Evolutionary conservation across 2,329 filamentous ascomycete species (phyloP), one percentile per base, ranked within the genome.

Genomic region (Diaporthe caulivora): DNA sequence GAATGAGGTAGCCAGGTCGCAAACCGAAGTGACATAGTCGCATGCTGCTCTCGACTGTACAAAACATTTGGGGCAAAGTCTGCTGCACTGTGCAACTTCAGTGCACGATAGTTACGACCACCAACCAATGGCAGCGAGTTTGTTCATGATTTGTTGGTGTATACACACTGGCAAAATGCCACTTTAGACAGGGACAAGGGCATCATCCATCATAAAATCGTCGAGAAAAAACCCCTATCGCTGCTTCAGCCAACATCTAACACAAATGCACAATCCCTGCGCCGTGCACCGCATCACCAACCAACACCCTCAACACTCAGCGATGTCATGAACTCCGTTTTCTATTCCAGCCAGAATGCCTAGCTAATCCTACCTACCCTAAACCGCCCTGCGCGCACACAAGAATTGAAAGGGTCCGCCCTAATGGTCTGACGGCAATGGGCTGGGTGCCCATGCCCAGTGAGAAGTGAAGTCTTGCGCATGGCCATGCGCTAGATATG

Each of bases 131-230:
- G 57, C 57, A 29, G 37, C 18, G 11, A 2, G 5, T 24, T 49
- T 53, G n/a, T 67, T 53, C 11, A 26, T 67, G 40, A 40, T 67
- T n/a, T 53, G 62, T 67, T 10, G 15, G 51, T 62, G 40, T 67
- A 53, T 67, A 67, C 62, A 67, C 47, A 53, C 18, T 53, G 44
- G 62, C 47, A 67, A 53, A 67, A 29, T 53, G 47, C 31, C 47
- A 37, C 31, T 53, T 24, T 8, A 40, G 47, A 53, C 47, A 40
- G 51, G 62, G n/a, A 67, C 47, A 67, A 9, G 18, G 26, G 15
- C 62, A 11, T 65, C 62, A 11, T 65, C 62, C 8, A 40, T 53
- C 62, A 24, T 53, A n/a, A 65, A 67, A 17, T 67, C 62, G 17
- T 40, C 47, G 26, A 2, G 26, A 21, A 31, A 31, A n/a, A 49